These are phyloP conservation scores for Barnettozyma sp. DNA, from an alignment of 805 yeast genomes.

Conservation along the genomic window DNA sequence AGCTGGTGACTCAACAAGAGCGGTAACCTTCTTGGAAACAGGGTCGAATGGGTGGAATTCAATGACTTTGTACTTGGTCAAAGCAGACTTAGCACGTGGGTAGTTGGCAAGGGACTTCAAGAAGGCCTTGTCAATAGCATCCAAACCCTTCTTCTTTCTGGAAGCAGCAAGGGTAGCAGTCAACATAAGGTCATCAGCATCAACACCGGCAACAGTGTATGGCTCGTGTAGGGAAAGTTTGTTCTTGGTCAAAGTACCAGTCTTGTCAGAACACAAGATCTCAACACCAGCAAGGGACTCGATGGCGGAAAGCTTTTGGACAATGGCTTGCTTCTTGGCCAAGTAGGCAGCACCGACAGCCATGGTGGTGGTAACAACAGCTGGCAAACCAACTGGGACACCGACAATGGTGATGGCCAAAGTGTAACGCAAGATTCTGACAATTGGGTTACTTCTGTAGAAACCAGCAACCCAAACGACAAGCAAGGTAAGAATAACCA, in stretches of 20 bases:
- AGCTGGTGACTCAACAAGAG: conserved; percentile 91
- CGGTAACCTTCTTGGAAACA: conserved; percentile 93
- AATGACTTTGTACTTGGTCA: conserved; percentile 87
- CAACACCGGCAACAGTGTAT: conserved; percentile 96
- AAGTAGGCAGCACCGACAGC: conserved; percentile 99
- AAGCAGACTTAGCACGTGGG: conserved; percentile 90
- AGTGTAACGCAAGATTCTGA: conserved; percentile 83
- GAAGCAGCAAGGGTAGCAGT: conserved; percentile 98
- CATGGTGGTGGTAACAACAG: conserved; percentile 97
- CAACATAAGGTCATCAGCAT: conserved; percentile 91
- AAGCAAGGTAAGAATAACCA: conserved; percentile 80
- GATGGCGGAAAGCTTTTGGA: conserved; percentile 92
- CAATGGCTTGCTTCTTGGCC: conserved; percentile 96
- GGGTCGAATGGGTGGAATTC: conserved; percentile 98
- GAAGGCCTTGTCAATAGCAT: conserved; percentile 96
- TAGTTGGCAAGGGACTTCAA: conserved; percentile 78
- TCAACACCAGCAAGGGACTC: conserved; percentile 97
- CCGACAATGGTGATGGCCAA: conserved; percentile 94
- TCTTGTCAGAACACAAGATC: conserved; percentile 95
- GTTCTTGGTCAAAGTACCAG: conserved; percentile 97
- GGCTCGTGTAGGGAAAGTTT: conserved; percentile 94
- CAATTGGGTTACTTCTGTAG: conserved; percentile 87
- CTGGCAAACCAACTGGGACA: conserved; percentile 98
- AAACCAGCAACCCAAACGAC: conserved; percentile 90
- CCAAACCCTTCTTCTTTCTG: conserved; percentile 96